These are phyloP conservation scores for Zanthoxylum bungeanum DNA, from an alignment of 345 rosid species.

Conservation along the genomic window DNA sequence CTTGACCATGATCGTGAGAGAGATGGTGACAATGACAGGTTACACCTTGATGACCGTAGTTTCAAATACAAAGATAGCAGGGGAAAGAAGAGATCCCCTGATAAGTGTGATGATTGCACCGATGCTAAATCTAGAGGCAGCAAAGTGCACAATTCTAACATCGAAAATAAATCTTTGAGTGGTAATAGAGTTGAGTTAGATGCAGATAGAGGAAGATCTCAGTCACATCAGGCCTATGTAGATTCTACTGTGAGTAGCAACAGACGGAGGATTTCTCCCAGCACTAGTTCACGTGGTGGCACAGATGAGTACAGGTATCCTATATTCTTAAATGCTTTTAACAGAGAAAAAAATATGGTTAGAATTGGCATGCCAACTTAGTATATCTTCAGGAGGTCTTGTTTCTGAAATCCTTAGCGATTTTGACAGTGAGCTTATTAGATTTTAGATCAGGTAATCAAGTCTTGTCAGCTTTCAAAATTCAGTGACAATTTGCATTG, in stretches of 20 bases:
- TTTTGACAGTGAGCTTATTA: background rate
- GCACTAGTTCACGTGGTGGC: conserved; percentile 53
- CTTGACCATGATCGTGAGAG: conserved; percentile 35
- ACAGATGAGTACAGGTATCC: conserved; percentile 69
- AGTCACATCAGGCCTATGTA: conserved; percentile 47
- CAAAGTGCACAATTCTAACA: conserved; percentile 32
- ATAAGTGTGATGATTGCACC: conserved; percentile 52
- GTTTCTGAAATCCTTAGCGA: background rate
- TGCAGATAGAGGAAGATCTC: conserved; percentile 63
- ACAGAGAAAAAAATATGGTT: background rate
- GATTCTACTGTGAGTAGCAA: conserved; percentile 35
- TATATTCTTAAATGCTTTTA: background rate
- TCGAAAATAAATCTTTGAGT: conserved; percentile 43
- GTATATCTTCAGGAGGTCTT: background rate
- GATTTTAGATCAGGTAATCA: background rate
- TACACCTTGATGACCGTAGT: conserved; percentile 48
- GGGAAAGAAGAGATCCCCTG: conserved; percentile 70
- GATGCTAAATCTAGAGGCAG: conserved; percentile 44
- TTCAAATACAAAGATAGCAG: conserved; percentile 55
- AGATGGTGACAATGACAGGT: conserved; percentile 44
- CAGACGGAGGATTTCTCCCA: conserved; percentile 48
- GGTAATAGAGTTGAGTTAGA: conserved; percentile 59
- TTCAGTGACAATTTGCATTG: background rate
- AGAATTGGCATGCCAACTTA: background rate
- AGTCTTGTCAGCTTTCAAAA: background rate